A percentile compares a stretch with the other conserved stretches of the same genome.
Conservation (phyloP, 768 basidiomycete genomes). For the Boletus tylopilopsis region DNA sequence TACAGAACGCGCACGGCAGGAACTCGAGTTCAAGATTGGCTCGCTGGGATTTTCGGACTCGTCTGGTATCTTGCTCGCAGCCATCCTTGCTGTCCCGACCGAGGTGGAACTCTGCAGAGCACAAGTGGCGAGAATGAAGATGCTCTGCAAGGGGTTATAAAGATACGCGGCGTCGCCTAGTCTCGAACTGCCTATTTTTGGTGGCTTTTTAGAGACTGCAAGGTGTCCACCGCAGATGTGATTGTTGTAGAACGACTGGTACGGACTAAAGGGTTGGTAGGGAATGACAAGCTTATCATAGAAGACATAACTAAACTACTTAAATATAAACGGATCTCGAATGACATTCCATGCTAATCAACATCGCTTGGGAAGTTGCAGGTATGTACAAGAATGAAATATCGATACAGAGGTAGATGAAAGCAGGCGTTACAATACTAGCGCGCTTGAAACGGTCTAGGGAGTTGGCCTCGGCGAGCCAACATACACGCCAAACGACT, state of each 20-base stretch:
- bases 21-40: conserved; percentile 87
- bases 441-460: background rate
- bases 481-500: conserved; percentile 61
- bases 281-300: background rate
- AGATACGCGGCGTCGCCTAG: background rate
- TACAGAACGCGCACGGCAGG: conserved; percentile 62
- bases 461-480: conserved; percentile 13
- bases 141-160: conserved; percentile 62
- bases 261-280: too few relatives aligned
- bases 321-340: background rate
- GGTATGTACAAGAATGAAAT: background rate
- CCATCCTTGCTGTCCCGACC: conserved; percentile 39
- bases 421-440: background rate
- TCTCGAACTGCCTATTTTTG: background rate
- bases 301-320: background rate
- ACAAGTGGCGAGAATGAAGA: conserved; percentile 68
- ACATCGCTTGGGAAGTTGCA: background rate
- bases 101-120: conserved; percentile 73
- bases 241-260: too few relatives aligned
- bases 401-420: background rate
- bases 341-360: background rate
- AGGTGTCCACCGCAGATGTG: too few relatives aligned
- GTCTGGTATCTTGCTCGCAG: conserved; percentile 54
- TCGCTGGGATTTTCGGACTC: conserved; percentile 86
- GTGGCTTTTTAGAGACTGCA: background rate